Conservation (phyloP, 352 stramenopile species). For the Phytopythium boreale region DNA sequence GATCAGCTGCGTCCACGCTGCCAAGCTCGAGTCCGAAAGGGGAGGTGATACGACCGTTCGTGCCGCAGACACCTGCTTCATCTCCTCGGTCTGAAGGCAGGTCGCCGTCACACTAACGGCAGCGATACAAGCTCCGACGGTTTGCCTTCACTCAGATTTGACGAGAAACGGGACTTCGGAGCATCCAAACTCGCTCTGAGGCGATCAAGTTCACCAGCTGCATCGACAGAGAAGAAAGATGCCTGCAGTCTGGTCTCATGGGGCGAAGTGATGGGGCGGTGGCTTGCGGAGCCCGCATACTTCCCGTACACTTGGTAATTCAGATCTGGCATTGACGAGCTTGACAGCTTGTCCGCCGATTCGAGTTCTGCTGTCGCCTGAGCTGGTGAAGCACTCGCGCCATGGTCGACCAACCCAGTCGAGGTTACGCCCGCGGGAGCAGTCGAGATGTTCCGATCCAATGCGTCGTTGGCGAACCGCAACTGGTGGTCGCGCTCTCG, state of each 20-base stretch:
- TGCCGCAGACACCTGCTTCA: background rate
- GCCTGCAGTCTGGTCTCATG: background rate
- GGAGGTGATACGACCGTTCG: constrained; percentile 1
- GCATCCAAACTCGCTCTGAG: background rate
- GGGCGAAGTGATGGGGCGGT: background rate
- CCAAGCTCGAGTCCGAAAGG: constrained; percentile 1
- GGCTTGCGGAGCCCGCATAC: background rate
- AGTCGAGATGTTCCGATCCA: constrained; percentile 38
- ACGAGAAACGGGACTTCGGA: background rate
- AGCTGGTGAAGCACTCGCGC: background rate
- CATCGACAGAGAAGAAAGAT: constrained; percentile 1
- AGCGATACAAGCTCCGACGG: background rate
- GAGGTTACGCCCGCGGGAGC: background rate
- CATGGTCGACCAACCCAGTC: background rate
- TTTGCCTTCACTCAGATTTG: background rate
- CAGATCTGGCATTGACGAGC: background rate
- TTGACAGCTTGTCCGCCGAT: background rate
- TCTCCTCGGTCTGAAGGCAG: background rate
- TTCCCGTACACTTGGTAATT: background rate
- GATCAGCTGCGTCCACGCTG: background rate
- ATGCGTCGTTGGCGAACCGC: constrained; percentile 30
- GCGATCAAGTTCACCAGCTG: background rate
- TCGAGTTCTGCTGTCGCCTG: background rate
- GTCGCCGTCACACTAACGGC: background rate
- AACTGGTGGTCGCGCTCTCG: constrained; percentile 39